Conservation (phyloP, 2,329 filamentous ascomycete species). For the Fusarium piperis region DNA sequence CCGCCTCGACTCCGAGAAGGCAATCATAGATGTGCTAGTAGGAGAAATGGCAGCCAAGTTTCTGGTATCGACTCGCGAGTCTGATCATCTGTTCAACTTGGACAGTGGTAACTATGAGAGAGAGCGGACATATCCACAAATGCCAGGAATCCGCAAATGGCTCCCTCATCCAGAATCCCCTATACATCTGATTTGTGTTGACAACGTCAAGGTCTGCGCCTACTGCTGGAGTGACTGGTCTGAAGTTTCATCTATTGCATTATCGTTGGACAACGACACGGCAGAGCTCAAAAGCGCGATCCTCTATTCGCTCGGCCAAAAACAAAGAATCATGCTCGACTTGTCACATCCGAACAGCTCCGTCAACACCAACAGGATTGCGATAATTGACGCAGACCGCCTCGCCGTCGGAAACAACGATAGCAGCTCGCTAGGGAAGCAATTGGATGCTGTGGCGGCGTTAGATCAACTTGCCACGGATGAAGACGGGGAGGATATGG, state of each 20-base stretch:
- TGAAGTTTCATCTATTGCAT: slow-evolving; percentile 25
- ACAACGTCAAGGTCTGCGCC: slow-evolving; percentile 34
- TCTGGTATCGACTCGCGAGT: slow-evolving; percentile 45
- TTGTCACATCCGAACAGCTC: slow-evolving; percentile 2
- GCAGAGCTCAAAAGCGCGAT: slow-evolving; percentile 37
- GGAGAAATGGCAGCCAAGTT: slow-evolving; percentile 42
- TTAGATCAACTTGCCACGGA: neutral
- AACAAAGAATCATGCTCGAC: slow-evolving; percentile 25
- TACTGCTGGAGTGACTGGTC: slow-evolving; percentile 45
- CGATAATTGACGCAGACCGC: slow-evolving; percentile 17
- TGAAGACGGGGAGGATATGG: neutral
- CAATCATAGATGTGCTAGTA: slow-evolving; percentile 42
- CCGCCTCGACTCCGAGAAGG: slow-evolving; percentile 32
- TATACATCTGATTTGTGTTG: slow-evolving; percentile 43
- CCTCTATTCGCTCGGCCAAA: slow-evolving; percentile 23
- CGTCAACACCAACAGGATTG: slow-evolving; percentile 3
- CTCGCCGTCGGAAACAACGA: neutral
- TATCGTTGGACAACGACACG: slow-evolving; percentile 7
- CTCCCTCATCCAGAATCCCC: slow-evolving; percentile 31
- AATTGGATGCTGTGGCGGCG: neutral
- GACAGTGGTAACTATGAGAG: slow-evolving; percentile 33
- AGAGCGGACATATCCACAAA: slow-evolving; percentile 4
- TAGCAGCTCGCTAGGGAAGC: neutral
- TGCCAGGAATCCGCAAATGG: slow-evolving; percentile 28
- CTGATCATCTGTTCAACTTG: slow-evolving; percentile 45